Evolutionary conservation across 148 eudicot genomes (phyloP).

Genomic region (Beta vulgaris): DNA sequence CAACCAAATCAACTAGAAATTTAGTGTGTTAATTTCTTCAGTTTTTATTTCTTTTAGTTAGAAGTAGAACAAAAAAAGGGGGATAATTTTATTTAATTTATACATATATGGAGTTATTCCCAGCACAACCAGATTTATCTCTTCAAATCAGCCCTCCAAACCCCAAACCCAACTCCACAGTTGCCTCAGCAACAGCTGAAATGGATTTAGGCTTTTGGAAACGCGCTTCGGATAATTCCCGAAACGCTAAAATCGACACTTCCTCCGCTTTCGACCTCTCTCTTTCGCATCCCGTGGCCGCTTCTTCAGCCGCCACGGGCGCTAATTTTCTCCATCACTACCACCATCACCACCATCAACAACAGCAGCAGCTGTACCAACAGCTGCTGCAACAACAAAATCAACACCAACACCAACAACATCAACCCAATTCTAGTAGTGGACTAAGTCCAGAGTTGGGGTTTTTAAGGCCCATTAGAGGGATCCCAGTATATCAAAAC

Average conservation of each 20-base stretch:
- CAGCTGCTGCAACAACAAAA: slow-evolving; percentile 16
- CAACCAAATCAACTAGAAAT: too few species aligned
- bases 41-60: too few species aligned
- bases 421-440: slow-evolving; percentile 19
- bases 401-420: slow-evolving; percentile 16
- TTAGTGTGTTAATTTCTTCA: too few species aligned
- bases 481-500: slow-evolving; percentile 85
- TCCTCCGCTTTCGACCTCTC: slow-evolving; percentile 36
- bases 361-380: slow-evolving; percentile 17
- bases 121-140: slow-evolving; percentile 94
- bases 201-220: slow-evolving; percentile 60
- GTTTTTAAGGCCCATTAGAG: slow-evolving; percentile 75
- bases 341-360: slow-evolving; percentile 18
- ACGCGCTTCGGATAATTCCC: slow-evolving; percentile 43
- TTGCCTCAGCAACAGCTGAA: slow-evolving; percentile 5
- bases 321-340: slow-evolving; percentile 7
- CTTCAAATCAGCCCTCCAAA: slow-evolving; percentile 91
- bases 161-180: slow-evolving; percentile 41
- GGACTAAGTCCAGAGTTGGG: slow-evolving; percentile 40
- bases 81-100: not conserved
- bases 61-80: not conserved
- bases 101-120: slow-evolving; percentile 73
- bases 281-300: slow-evolving; percentile 24
- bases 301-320: slow-evolving; percentile 9
- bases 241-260: slow-evolving; percentile 6